phyloP scores from a whole-genome alignment of 2,329 filamentous ascomycete genomes.

The Cyanodermella asteris region DNA sequence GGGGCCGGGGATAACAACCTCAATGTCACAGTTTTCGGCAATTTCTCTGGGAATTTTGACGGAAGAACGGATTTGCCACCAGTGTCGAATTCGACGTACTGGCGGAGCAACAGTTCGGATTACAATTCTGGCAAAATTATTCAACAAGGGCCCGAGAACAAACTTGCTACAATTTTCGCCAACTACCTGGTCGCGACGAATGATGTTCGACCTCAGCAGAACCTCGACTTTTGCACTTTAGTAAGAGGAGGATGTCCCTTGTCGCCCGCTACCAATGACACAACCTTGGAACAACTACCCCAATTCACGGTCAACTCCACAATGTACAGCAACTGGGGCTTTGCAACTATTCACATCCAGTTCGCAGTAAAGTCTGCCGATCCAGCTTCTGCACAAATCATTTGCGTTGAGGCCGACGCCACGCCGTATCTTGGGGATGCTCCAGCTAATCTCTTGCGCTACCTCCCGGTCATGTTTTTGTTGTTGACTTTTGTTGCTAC shows the following conservation, averaged over 20 bases:
- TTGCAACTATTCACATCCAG: constrained; percentile 57
- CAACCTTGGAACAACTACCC: constrained; percentile 32
- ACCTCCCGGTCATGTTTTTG: constrained; percentile 57
- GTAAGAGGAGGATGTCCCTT: too few relatives aligned
- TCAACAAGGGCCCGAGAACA: constrained; percentile 37
- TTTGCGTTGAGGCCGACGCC: constrained; percentile 60
- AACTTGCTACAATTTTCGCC: constrained; percentile 54
- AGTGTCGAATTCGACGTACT: constrained; percentile 29
- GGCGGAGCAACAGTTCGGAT: constrained; percentile 35
- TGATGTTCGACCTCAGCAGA: constrained; percentile 9
- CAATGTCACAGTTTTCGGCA: constrained; percentile 66
- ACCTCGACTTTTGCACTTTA: constrained; percentile 1
- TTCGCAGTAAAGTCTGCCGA: constrained; percentile 61
- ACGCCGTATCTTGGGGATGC: constrained; percentile 57
- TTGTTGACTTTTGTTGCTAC: constrained; percentile 65
- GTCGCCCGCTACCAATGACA: constrained; percentile 6
- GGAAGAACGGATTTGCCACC: too few relatives aligned
- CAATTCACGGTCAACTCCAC: constrained; percentile 53
- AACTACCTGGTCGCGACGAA: constrained; percentile 42
- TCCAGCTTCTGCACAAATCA: constrained; percentile 36
- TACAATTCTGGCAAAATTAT: constrained; percentile 54
- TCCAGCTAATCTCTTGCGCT: constrained; percentile 49
- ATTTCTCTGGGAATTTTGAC: constrained; percentile 49
- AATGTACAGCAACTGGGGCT: constrained; percentile 65
- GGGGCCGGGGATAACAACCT: constrained; percentile 39